Evolutionary conservation across 192 early-diverging fungal genomes (phyloP).

Genomic region (Coemansia sp.): DNA sequence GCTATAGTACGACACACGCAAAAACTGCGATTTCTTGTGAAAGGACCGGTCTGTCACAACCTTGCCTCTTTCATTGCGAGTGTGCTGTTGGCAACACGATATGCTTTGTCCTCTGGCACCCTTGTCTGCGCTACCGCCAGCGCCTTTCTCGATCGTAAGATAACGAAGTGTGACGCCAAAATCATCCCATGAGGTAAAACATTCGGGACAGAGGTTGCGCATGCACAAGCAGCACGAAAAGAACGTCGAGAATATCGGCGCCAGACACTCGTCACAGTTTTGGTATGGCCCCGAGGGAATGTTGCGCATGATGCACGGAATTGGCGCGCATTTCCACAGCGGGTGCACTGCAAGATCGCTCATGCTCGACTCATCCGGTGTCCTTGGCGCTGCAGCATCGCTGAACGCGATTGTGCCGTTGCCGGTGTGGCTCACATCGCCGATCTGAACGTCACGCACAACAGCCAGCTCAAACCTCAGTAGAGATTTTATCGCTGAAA

Average conservation of each 20-base stretch:
- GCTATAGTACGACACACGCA: conserved; percentile 33
- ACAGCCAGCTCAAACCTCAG: conserved; percentile 34
- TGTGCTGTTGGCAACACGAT: conserved; percentile 23
- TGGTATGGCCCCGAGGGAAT: conserved; percentile 22
- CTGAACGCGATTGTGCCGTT: conserved; percentile 15
- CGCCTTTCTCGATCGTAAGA: neutral
- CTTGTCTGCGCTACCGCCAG: neutral
- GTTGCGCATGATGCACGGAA: conserved; percentile 37
- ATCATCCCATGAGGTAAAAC: conserved; percentile 41
- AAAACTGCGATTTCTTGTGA: conserved; percentile 35
- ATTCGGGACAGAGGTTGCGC: conserved; percentile 22
- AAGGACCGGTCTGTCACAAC: conserved; percentile 10
- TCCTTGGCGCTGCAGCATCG: neutral
- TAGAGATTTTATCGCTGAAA: conserved; percentile 32
- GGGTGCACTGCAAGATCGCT: conserved; percentile 20
- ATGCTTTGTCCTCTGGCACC: conserved; percentile 6
- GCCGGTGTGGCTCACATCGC: conserved; percentile 1
- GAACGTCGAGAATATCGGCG: conserved; percentile 36
- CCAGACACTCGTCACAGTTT: conserved; percentile 28
- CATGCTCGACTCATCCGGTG: conserved; percentile 11
- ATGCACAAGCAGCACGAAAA: conserved; percentile 43
- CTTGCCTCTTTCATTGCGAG: conserved; percentile 7
- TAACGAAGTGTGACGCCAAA: neutral
- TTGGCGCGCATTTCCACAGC: conserved; percentile 23
- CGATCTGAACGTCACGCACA: conserved; percentile 25